Evolutionary conservation across 2,329 filamentous ascomycete genomes (phyloP).

Genomic region (Penicillium sp.): DNA sequence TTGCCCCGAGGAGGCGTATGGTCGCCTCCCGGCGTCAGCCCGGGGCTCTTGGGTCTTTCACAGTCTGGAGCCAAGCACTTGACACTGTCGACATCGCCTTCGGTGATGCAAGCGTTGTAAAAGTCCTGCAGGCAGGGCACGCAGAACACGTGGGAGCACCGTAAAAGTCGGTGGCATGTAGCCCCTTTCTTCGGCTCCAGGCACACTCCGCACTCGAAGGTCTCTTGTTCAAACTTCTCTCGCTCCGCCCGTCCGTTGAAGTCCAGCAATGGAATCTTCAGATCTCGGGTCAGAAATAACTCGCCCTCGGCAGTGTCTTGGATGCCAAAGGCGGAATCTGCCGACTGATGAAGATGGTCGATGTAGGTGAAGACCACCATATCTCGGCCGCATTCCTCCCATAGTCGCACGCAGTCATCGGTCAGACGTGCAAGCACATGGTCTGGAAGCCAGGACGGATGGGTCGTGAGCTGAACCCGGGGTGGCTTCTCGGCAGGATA

Average conservation of each 20-base stretch:
- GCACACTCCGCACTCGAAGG: constrained; percentile 83
- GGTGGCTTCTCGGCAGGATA: constrained; percentile 54
- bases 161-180: constrained; percentile 71
- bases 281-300: constrained; percentile 43
- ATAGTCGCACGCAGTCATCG: constrained; percentile 46
- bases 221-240: constrained; percentile 71
- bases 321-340: constrained; percentile 51
- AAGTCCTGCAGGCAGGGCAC: constrained; percentile 80
- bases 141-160: constrained; percentile 90
- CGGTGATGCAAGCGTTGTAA: constrained; percentile 79
- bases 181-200: constrained; percentile 86
- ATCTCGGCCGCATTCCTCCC: constrained; percentile 55
- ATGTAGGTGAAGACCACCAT: constrained; percentile 56
- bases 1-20: constrained; percentile 41
- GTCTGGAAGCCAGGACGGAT: constrained; percentile 49
- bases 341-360: constrained; percentile 53
- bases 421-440: constrained; percentile 41
- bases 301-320: constrained; percentile 34
- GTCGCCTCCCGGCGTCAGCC: constrained; percentile 12
- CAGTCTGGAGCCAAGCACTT: constrained; percentile 77
- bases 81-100: constrained; percentile 73
- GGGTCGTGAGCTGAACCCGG: constrained; percentile 43
- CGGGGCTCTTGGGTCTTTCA: constrained; percentile 53
- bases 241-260: constrained; percentile 70
- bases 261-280: constrained; percentile 67